A percentile compares a stretch with the other conserved stretches of the same genome.
phyloP scores from a whole-genome alignment of 257 asterid species.

The Fraxinus anomala region DNA sequence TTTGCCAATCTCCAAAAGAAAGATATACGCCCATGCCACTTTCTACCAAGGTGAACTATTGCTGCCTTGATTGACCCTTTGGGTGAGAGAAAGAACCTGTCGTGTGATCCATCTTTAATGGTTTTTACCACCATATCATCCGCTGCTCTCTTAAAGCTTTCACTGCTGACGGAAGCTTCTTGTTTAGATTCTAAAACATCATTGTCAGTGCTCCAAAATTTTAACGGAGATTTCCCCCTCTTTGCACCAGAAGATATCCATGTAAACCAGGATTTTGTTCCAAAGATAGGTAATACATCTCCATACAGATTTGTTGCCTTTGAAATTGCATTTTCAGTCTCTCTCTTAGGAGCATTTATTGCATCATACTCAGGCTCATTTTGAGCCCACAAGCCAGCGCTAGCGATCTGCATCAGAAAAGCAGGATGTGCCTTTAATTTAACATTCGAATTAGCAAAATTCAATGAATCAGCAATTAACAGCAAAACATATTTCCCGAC shows the following conservation, averaged over 20 bases:
- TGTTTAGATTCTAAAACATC: conserved; percentile 56
- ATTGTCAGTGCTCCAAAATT: conserved; percentile 48
- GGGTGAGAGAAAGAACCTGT: conserved; percentile 62
- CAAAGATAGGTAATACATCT: conserved; percentile 41
- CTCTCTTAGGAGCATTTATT: conserved; percentile 30
- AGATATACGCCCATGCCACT: conserved; percentile 88
- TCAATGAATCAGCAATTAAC: conserved; percentile 11
- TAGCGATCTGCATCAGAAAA: conserved; percentile 67
- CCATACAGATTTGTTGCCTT: conserved; percentile 43
- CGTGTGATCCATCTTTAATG: conserved; percentile 55
- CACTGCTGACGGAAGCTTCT: conserved; percentile 46
- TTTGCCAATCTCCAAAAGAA: conserved; percentile 64
- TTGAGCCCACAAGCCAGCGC: conserved; percentile 81
- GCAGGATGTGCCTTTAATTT: conserved; percentile 13
- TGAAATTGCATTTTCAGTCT: conserved; percentile 31
- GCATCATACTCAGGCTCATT: conserved; percentile 44
- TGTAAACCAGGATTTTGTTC: conserved; percentile 56
- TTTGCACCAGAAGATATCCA: conserved; percentile 62
- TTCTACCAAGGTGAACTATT: conserved; percentile 63
- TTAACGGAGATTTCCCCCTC: conserved; percentile 46
- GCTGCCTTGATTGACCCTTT: conserved; percentile 84
- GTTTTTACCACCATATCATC: conserved; percentile 47
- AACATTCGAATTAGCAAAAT: conserved; percentile 13
- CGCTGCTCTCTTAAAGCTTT: conserved; percentile 39
- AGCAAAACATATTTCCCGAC: background rate